phyloP scores from a whole-genome alignment of 257 asterid species.

The Perilla frutescens region DNA sequence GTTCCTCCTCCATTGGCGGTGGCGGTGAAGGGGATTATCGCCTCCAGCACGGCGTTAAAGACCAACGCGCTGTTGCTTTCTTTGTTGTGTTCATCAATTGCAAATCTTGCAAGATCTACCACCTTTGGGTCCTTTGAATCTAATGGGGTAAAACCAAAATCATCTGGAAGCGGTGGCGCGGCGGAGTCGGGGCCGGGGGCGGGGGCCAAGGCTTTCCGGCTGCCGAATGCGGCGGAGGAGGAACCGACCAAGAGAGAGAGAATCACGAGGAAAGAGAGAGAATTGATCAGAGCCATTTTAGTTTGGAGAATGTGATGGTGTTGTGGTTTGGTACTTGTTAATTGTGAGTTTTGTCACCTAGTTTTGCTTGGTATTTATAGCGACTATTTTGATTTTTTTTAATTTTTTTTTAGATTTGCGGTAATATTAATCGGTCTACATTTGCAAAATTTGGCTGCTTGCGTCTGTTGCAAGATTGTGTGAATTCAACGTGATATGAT shows the following conservation, averaged over 20 bases:
- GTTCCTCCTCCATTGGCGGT: neutral
- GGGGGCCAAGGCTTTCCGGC: slow-evolving; percentile 13
- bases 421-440: too few species aligned
- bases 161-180: neutral
- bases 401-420: too few species aligned
- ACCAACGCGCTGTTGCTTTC: neutral
- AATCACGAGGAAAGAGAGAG: neutral
- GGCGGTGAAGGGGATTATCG: neutral
- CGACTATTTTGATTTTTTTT: neutral
- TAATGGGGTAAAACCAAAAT: neutral
- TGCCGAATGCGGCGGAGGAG: slow-evolving; percentile 26
- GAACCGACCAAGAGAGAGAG: neutral
- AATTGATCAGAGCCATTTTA: slow-evolving; percentile 36
- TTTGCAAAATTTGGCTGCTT: too few species aligned
- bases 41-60: neutral
- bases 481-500: too few species aligned
- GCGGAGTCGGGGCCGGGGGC: neutral
- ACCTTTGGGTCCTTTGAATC: neutral
- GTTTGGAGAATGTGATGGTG: neutral
- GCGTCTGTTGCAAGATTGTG: too few species aligned
- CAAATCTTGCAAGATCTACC: neutral
- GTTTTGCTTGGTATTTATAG: neutral
- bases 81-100: slow-evolving; percentile 22
- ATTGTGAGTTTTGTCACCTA: neutral
- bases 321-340: neutral